phyloP scores from a whole-genome alignment of 345 rosid genomes.

The Aquilaria yunnanensis region DNA sequence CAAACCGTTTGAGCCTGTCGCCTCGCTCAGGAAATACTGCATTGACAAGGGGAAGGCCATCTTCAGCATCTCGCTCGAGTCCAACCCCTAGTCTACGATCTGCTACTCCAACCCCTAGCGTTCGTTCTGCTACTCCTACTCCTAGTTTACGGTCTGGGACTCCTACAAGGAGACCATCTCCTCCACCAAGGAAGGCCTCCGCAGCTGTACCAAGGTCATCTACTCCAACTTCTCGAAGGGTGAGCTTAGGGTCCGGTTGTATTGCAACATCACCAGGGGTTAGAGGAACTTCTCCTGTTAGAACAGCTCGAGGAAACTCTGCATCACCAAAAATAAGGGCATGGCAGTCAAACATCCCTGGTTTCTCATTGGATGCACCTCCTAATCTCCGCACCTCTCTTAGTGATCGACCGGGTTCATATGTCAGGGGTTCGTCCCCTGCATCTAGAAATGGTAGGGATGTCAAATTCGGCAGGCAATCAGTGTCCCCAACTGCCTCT shows the following conservation, averaged over 20 bases:
- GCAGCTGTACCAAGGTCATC: slow-evolving; percentile 59
- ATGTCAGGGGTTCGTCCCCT: slow-evolving; percentile 95
- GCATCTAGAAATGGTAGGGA: slow-evolving; percentile 88
- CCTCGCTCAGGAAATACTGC: slow-evolving; percentile 63
- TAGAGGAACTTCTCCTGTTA: slow-evolving; percentile 77
- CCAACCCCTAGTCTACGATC: slow-evolving; percentile 46
- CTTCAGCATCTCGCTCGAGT: slow-evolving; percentile 72
- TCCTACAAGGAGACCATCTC: slow-evolving; percentile 70
- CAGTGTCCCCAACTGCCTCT: slow-evolving; percentile 90
- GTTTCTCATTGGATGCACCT: slow-evolving; percentile 93
- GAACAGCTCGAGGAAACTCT: slow-evolving; percentile 72
- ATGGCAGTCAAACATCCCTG: slow-evolving; percentile 92
- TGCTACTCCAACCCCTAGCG: slow-evolving; percentile 53
- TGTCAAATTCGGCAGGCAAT: slow-evolving; percentile 62
- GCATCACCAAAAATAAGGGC: slow-evolving; percentile 85
- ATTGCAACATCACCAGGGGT: slow-evolving; percentile 33
- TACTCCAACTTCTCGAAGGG: slow-evolving; percentile 75
- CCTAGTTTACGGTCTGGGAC: slow-evolving; percentile 44
- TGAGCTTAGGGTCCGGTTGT: slow-evolving; percentile 48
- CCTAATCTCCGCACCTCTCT: slow-evolving; percentile 97
- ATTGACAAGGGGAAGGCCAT: slow-evolving; percentile 72
- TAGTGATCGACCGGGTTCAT: slow-evolving; percentile 88
- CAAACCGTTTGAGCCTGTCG: slow-evolving; percentile 88
- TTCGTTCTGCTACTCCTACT: slow-evolving; percentile 32
- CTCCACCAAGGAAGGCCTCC: slow-evolving; percentile 64